Evolutionary conservation across 306 rosid species (phyloP).

Genomic region (Chamaecrista fasciculata): DNA sequence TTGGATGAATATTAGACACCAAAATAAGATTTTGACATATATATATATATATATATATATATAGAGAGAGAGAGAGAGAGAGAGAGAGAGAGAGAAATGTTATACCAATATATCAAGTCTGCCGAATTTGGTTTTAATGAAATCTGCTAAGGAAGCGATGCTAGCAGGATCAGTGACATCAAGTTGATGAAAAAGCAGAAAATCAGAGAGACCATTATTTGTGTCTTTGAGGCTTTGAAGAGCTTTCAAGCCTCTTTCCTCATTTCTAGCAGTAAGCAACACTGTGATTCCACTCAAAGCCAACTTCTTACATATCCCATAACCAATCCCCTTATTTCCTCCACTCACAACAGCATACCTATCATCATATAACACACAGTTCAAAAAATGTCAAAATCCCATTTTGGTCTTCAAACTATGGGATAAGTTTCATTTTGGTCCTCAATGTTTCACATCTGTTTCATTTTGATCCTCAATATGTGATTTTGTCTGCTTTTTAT

Average conservation of each 20-base stretch:
- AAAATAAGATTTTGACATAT: no score
- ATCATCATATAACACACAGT: not conserved
- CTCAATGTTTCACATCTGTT: no score
- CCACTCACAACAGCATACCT: slow-evolving; percentile 58
- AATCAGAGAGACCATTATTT: not conserved
- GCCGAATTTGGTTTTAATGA: not conserved
- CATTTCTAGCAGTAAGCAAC: slow-evolving; percentile 44
- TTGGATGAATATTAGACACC: no score
- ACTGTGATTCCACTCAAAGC: slow-evolving; percentile 44
- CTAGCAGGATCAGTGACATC: not conserved
- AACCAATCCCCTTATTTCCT: slow-evolving; percentile 47
- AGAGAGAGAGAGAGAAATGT: no score
- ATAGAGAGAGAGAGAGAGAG: no score
- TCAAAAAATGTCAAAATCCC: no score
- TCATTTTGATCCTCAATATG: no score
- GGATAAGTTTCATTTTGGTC: no score
- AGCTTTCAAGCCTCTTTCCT: slow-evolving; percentile 33
- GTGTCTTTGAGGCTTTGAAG: not conserved
- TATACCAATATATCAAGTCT: slow-evolving; percentile 4
- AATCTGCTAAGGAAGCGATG: not conserved
- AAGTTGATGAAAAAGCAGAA: not conserved
- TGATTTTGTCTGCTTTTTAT: no score
- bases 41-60: no score
- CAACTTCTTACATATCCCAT: slow-evolving; percentile 36
- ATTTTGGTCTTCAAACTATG: no score